These are phyloP conservation scores for Ogataea angusta DNA, from an alignment of 805 yeast species.

Conservation along the genomic window DNA sequence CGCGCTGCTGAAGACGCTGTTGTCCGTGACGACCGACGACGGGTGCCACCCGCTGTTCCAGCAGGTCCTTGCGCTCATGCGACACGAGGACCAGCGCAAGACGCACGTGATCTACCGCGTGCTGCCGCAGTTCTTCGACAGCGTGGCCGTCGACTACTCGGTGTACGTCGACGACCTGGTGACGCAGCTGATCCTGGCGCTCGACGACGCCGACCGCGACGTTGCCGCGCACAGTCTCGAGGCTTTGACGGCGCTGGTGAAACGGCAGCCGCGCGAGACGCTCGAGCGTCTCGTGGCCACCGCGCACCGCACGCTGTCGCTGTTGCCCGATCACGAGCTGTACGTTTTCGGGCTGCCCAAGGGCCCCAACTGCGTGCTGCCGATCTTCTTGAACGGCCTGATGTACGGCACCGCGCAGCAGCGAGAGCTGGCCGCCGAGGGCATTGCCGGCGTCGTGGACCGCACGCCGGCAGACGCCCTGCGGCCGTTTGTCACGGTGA, in stretches of 20 bases:
- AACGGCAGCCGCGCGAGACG: conserved; percentile 69
- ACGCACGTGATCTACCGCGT: conserved; percentile 64
- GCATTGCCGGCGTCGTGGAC: conserved; percentile 81
- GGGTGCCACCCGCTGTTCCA: conserved; percentile 85
- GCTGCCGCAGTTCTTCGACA: conserved; percentile 66
- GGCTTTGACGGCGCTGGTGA: conserved; percentile 63
- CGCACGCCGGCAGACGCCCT: conserved; percentile 81
- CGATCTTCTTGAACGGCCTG: conserved; percentile 89
- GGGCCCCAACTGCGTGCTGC: conserved; percentile 85
- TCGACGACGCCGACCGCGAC: conserved; percentile 64
- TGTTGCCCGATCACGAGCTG: conserved; percentile 64
- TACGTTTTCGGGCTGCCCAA: conserved; percentile 73
- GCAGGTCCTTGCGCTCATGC: conserved; percentile 70
- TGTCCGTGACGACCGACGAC: conserved; percentile 70
- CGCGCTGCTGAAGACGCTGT: conserved; percentile 66
- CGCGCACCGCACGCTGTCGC: conserved; percentile 67
- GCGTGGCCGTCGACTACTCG: conserved; percentile 65
- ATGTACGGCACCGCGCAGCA: conserved; percentile 88
- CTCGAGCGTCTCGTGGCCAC: conserved; percentile 77
- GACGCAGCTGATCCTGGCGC: conserved; percentile 60
- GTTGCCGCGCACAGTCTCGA: conserved; percentile 65
- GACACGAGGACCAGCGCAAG: conserved; percentile 66
- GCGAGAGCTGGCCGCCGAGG: conserved; percentile 83
- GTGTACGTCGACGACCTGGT: conserved; percentile 75
- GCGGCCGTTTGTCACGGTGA: conserved; percentile 84